These are phyloP conservation scores for Pseudogymnoascus sp. DNA, from an alignment of 2,329 filamentous ascomycete species.

Conservation along the genomic window DNA sequence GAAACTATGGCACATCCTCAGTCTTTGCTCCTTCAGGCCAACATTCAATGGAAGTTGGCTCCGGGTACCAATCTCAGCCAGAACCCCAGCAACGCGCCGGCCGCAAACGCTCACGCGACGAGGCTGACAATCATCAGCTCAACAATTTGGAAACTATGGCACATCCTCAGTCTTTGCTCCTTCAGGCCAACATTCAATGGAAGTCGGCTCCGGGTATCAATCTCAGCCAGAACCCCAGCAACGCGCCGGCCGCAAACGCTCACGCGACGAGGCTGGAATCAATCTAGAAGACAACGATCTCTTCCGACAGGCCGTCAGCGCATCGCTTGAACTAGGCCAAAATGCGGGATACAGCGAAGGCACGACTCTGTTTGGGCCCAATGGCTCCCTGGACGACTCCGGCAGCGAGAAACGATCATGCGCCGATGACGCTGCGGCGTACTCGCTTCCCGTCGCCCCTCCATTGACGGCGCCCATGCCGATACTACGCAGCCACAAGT, in stretches of 20 bases:
- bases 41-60: background rate
- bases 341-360: slow-evolving; percentile 63
- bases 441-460: background rate
- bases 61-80: slow-evolving; percentile 13
- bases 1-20: background rate
- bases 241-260: slow-evolving; percentile 64
- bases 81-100: slow-evolving; percentile 40
- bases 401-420: slow-evolving; percentile 64
- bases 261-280: slow-evolving; percentile 61
- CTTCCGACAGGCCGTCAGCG: slow-evolving; percentile 31
- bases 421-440: slow-evolving; percentile 49
- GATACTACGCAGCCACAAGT: slow-evolving; percentile 55
- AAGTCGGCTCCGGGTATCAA: slow-evolving; percentile 8
- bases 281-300: slow-evolving; percentile 52
- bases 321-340: slow-evolving; percentile 47
- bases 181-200: background rate
- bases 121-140: background rate
- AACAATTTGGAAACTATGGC: background rate
- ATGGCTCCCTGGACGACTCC: slow-evolving; percentile 51
- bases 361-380: slow-evolving; percentile 64
- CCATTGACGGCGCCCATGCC: slow-evolving; percentile 41
- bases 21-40: background rate
- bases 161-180: background rate
- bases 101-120: slow-evolving; percentile 68
- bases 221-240: slow-evolving; percentile 18